These are phyloP conservation scores for Neonectria neomacrospora DNA, from an alignment of 2,329 filamentous ascomycete genomes.

Conservation along the genomic window DNA sequence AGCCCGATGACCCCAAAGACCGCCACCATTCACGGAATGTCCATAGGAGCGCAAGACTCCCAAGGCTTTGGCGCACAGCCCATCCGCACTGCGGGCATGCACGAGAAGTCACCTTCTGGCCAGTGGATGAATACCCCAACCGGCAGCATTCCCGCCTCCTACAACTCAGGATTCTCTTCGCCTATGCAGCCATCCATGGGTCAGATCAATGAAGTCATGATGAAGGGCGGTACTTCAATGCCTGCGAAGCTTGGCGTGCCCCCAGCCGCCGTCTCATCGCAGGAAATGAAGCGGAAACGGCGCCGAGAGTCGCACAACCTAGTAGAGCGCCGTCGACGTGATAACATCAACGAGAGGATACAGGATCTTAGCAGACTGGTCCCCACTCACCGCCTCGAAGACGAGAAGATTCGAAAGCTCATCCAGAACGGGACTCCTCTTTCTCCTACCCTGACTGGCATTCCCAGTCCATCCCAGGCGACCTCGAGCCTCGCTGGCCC, in stretches of 20 bases:
- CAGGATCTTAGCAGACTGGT: constrained; percentile 96
- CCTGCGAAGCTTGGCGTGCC: constrained; percentile 81
- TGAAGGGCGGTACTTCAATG: constrained; percentile 88
- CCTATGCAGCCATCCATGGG: constrained; percentile 76
- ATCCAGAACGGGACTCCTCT: constrained; percentile 91
- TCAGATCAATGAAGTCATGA: constrained; percentile 89
- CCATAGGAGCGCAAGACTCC: constrained; percentile 74
- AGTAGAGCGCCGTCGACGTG: constrained; percentile 91
- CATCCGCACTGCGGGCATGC: constrained; percentile 75
- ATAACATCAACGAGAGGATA: constrained; percentile 99
- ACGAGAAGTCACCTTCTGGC: constrained; percentile 86
- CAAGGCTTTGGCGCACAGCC: constrained; percentile 80
- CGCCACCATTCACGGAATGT: constrained; percentile 77
- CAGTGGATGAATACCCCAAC: constrained; percentile 91
- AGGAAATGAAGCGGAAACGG: constrained; percentile 92
- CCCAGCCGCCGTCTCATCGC: constrained; percentile 72
- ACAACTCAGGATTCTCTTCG: constrained; percentile 89
- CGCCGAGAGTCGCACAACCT: constrained; percentile 95
- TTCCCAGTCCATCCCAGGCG: constrained; percentile 76
- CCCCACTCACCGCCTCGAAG: constrained; percentile 89
- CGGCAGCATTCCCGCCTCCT: constrained; percentile 81
- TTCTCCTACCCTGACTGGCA: constrained; percentile 81
- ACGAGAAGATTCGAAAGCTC: constrained; percentile 96
- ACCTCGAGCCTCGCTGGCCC: constrained; percentile 90
- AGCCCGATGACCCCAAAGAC: constrained; percentile 90